These are phyloP conservation scores for Yamadazyma atlantica DNA, from an alignment of 1,139 yeast genomes.

Conservation along the genomic window DNA sequence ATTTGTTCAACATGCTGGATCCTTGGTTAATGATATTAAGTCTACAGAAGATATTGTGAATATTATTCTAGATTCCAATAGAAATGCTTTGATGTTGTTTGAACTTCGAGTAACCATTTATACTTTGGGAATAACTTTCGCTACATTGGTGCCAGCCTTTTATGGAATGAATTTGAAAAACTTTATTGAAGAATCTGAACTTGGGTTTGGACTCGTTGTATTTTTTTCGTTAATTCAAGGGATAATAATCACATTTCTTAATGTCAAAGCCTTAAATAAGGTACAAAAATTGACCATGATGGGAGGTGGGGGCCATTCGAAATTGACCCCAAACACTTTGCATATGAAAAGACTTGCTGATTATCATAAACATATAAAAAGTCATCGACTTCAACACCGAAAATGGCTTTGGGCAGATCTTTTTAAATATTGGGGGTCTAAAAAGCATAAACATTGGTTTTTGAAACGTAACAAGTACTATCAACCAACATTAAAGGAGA, in stretches of 20 bases:
- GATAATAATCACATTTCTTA: slow-evolving; percentile 37
- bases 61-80: slow-evolving; percentile 89
- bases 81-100: slow-evolving; percentile 89
- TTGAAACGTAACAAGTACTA: slow-evolving; percentile 25
- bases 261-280: slow-evolving; percentile 49
- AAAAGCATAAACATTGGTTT: not conserved
- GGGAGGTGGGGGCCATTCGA: slow-evolving; percentile 22
- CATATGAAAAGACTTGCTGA: slow-evolving; percentile 3
- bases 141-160: slow-evolving; percentile 60
- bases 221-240: slow-evolving; percentile 49
- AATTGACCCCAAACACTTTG: slow-evolving; percentile 6
- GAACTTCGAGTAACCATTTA: slow-evolving; percentile 84
- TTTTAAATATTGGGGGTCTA: not conserved
- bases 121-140: slow-evolving; percentile 81
- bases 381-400: slow-evolving; percentile 1
- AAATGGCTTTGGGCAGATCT: slow-evolving; percentile 4
- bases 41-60: slow-evolving; percentile 97
- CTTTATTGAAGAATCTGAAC: slow-evolving; percentile 73
- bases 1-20: slow-evolving; percentile 90
- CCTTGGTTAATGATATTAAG: slow-evolving; percentile 77
- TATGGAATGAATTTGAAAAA: slow-evolving; percentile 96
- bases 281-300: slow-evolving; percentile 70
- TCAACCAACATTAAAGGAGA: slow-evolving; percentile 44
- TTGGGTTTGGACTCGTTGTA: slow-evolving; percentile 67
- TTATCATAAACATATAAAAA: not conserved